Conservation (phyloP, 805 yeast genomes). For the Metschnikowia koreensis region DNA sequence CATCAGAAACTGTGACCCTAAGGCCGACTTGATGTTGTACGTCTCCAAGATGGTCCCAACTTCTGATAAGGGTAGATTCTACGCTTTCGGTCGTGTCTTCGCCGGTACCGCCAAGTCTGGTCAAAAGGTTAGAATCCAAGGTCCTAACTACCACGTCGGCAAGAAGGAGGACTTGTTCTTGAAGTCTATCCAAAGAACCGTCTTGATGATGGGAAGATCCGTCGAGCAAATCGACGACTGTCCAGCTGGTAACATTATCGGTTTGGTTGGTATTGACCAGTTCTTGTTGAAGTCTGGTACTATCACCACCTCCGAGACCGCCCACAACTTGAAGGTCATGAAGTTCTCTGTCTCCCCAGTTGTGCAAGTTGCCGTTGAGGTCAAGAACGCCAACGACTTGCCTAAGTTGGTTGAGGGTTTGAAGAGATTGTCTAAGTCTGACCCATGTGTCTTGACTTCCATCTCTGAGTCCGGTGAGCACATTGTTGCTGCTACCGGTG, state of each 20-base stretch:
- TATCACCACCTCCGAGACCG: conserved; percentile 90
- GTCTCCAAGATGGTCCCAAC: conserved; percentile 99
- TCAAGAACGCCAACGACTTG: conserved; percentile 98
- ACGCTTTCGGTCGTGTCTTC: conserved; percentile 99
- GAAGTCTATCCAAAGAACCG: conserved; percentile 98
- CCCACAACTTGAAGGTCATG: conserved; percentile 99
- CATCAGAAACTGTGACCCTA: conserved; percentile 98
- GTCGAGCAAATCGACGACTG: conserved; percentile 98
- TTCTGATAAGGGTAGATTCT: conserved; percentile 99
- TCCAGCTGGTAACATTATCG: conserved; percentile 99
- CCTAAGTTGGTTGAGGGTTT: conserved; percentile 99
- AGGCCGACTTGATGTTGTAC: conserved; percentile 97
- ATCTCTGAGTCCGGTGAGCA: conserved; percentile 98
- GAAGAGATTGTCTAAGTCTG: conserved; percentile 99
- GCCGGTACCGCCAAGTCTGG: conserved; percentile 99
- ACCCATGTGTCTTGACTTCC: conserved; percentile 91
- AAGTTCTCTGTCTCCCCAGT: conserved; percentile 99
- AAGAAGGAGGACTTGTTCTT: conserved; percentile 96
- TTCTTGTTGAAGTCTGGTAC: conserved; percentile 99
- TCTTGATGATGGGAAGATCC: conserved; percentile 98
- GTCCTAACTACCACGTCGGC: conserved; percentile 99
- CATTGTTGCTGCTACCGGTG: conserved; percentile 99
- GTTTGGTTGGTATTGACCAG: conserved; percentile 99
- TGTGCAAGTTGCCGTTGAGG: conserved; percentile 99
- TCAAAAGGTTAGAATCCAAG: conserved; percentile 99